A percentile compares a stretch with the other conserved stretches of the same genome.
Conservation (phyloP, 139 green algal species). For the Coelastrella sp. region DNA sequence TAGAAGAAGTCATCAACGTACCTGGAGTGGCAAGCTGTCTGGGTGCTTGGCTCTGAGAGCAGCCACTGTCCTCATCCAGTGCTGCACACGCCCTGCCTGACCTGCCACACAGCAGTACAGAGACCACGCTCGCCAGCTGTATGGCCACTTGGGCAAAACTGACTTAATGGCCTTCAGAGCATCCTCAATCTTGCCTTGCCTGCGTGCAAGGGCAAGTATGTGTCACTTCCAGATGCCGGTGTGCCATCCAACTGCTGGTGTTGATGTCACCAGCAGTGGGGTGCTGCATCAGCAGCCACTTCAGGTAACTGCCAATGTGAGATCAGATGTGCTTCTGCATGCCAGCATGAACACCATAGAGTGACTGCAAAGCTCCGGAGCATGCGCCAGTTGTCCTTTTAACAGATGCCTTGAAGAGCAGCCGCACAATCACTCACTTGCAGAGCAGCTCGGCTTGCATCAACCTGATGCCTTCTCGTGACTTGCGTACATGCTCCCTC, state of each 20-base stretch:
- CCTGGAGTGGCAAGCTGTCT: constrained; percentile 58
- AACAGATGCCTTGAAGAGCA: no score
- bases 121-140: constrained; percentile 67
- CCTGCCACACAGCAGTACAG: constrained; percentile 53
- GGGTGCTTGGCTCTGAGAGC: constrained; percentile 43
- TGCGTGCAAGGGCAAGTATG: not conserved
- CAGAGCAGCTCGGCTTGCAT: constrained; percentile 25
- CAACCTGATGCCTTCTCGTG: not conserved
- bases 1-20: not conserved
- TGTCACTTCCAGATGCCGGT: no score
- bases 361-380: no score
- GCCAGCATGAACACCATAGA: no score
- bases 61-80: constrained; percentile 36
- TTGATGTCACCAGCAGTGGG: no score
- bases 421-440: not conserved
- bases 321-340: no score
- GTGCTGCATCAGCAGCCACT: no score
- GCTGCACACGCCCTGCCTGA: constrained; percentile 39
- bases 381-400: no score
- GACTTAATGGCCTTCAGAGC: constrained; percentile 6
- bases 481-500: not conserved
- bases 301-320: no score
- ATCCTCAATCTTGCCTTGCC: constrained; percentile 33
- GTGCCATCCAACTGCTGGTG: no score
- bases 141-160: constrained; percentile 51